These are phyloP conservation scores for Piromyces sp. DNA, from an alignment of 192 early-diverging fungal species.

Conservation along the genomic window DNA sequence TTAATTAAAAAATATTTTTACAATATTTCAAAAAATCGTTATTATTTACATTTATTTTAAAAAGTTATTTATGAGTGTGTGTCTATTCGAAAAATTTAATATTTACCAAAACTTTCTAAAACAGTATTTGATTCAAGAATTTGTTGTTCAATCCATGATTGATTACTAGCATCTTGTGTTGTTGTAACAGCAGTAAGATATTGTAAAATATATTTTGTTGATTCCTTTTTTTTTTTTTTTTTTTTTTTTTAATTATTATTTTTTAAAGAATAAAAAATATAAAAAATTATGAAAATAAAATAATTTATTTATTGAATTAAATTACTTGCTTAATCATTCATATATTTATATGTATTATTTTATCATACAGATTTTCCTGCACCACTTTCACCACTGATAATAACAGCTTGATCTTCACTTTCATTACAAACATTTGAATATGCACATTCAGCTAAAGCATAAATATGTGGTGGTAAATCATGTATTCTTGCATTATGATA, in stretches of 20 bases:
- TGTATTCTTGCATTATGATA: slow-evolving; percentile 14
- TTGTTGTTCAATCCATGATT: slow-evolving; percentile 40
- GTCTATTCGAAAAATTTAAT: too few species aligned
- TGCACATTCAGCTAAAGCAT: slow-evolving; percentile 28
- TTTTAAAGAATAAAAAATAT: too few species aligned
- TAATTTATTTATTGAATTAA: too few species aligned
- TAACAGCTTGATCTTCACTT: slow-evolving; percentile 27
- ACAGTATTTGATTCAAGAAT: slow-evolving; percentile 40
- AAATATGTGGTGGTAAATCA: slow-evolving; percentile 33
- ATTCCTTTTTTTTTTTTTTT: neutral
- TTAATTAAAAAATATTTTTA: neutral
- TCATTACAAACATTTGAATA: slow-evolving; percentile 17
- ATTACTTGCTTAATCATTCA: too few species aligned
- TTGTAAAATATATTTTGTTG: slow-evolving; percentile 32
- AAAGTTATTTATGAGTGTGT: too few species aligned
- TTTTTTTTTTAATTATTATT: too few species aligned
- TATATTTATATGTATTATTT: neutral
- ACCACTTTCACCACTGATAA: slow-evolving; percentile 36
- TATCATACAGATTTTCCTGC: slow-evolving; percentile 26
- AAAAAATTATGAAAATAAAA: too few species aligned
- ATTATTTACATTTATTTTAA: too few species aligned
- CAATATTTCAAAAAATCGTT: neutral
- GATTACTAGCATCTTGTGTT: slow-evolving; percentile 3
- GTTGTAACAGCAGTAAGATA: slow-evolving; percentile 30
- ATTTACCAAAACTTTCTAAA: slow-evolving; percentile 30